phyloP scores from a whole-genome alignment of 108 stramenopile species.

The Licmophora abbreviata region DNA sequence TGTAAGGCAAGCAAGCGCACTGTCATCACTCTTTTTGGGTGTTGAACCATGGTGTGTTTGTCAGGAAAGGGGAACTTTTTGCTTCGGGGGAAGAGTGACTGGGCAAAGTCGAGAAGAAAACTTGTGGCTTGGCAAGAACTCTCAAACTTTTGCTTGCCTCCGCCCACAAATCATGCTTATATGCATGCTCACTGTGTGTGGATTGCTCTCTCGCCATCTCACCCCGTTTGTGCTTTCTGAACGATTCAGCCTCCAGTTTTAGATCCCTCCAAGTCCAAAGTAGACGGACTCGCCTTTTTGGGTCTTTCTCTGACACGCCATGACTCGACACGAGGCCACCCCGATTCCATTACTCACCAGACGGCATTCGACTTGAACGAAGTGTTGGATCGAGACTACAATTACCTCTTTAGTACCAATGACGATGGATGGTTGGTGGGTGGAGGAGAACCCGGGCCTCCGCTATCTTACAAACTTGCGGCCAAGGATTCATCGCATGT shows the following conservation, averaged over 20 bases:
- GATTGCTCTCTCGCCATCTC: too few relatives aligned
- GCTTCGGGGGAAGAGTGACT: too few relatives aligned
- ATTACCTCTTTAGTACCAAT: conserved; percentile 65
- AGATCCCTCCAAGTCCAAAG: conserved; percentile 63
- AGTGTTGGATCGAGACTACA: conserved; percentile 39
- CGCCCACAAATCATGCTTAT: too few relatives aligned
- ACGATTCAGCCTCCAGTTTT: conserved; percentile 73
- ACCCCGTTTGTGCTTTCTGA: too few relatives aligned
- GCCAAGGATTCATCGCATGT: conserved; percentile 81
- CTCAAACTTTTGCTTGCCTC: too few relatives aligned
- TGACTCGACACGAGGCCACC: conserved; percentile 46
- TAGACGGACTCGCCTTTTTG: conserved; percentile 82
- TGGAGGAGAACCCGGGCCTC: conserved; percentile 81
- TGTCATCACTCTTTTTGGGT: too few relatives aligned
- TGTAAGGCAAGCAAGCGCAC: too few relatives aligned
- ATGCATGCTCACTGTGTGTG: too few relatives aligned
- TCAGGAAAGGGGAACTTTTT: too few relatives aligned
- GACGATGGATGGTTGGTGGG: conserved; percentile 90
- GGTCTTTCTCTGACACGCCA: conserved; percentile 68
- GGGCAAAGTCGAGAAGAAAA: too few relatives aligned
- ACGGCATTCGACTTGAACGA: conserved; percentile 69
- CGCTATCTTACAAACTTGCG: conserved; percentile 67
- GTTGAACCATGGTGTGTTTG: too few relatives aligned
- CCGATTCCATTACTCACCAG: conserved; percentile 72
- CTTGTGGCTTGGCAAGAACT: too few relatives aligned